phyloP scores from a whole-genome alignment of 225 moss, liverwort and hornwort genomes.

The Marchantia paleacea region DNA sequence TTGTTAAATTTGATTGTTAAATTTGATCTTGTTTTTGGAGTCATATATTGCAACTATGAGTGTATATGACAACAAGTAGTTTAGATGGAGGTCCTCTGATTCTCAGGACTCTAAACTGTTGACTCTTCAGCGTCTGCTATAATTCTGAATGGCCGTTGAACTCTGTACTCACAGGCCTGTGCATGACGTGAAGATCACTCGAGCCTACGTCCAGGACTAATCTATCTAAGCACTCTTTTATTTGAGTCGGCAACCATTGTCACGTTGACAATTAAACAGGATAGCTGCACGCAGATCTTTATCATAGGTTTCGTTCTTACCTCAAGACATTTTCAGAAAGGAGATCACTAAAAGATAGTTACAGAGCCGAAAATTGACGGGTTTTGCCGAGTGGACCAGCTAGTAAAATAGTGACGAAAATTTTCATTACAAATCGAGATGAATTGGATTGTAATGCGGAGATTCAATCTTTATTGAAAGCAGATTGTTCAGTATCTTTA shows the following conservation, averaged over 20 bases:
- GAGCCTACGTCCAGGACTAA: slow-evolving; percentile 44
- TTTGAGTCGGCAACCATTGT: neutral
- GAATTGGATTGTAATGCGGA: no score
- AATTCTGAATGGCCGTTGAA: neutral
- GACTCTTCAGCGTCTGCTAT: neutral
- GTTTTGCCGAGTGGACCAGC: neutral
- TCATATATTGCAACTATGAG: neutral
- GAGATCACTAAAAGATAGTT: neutral
- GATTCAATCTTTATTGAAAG: no score
- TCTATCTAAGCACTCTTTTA: neutral
- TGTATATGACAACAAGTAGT: neutral
- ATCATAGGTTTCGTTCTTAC: neutral
- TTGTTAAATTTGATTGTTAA: neutral
- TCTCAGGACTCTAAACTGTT: neutral
- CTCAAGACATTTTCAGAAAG: neutral
- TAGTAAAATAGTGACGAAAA: no score
- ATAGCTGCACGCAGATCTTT: neutral
- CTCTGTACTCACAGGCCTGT: slow-evolving; percentile 33
- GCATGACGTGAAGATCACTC: slow-evolving; percentile 49
- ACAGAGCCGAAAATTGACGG: no score
- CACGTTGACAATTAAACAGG: neutral
- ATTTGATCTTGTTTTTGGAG: neutral
- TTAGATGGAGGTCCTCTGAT: neutral
- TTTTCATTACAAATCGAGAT: no score
- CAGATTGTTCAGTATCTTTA: no score